phyloP scores from a whole-genome alignment of 768 basidiomycete species.

The Tulasnella sp. region DNA sequence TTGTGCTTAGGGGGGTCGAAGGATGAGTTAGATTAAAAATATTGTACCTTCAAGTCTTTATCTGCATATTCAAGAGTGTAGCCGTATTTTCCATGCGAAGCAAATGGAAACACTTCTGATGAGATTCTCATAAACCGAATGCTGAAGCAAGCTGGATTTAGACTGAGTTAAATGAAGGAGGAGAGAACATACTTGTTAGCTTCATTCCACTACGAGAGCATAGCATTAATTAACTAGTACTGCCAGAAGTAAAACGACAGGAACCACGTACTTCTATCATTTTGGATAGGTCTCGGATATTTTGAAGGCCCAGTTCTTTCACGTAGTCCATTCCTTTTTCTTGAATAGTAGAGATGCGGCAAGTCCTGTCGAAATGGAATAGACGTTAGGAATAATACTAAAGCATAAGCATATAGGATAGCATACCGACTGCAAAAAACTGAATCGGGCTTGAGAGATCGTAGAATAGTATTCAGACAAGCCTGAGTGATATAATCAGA shows the following conservation, averaged over 20 bases:
- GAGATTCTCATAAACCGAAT: slow-evolving; percentile 84
- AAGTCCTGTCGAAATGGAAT: slow-evolving; percentile 22
- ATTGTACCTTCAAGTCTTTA: slow-evolving; percentile 33
- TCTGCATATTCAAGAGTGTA: slow-evolving; percentile 71
- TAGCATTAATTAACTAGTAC: background rate
- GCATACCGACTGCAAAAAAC: slow-evolving; percentile 64
- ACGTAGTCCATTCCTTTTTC: slow-evolving; percentile 71
- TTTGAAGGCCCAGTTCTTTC: slow-evolving; percentile 68
- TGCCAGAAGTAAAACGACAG: background rate
- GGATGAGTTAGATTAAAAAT: background rate
- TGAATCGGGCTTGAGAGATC: slow-evolving; percentile 50
- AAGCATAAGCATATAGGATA: slow-evolving; percentile 34
- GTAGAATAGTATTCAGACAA: slow-evolving; percentile 72
- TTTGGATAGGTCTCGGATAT: slow-evolving; percentile 53
- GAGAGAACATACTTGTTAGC: slow-evolving; percentile 41
- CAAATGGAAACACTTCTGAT: slow-evolving; percentile 88
- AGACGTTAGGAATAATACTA: background rate
- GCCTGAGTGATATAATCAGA: slow-evolving; percentile 44
- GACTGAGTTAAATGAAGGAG: background rate
- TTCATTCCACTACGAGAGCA: slow-evolving; percentile 59
- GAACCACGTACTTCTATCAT: slow-evolving; percentile 41
- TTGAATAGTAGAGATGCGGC: slow-evolving; percentile 59
- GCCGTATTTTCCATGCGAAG: slow-evolving; percentile 65
- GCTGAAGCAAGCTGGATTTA: slow-evolving; percentile 26
- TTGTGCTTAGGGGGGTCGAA: background rate